Percentiles rank a stretch among this genome's conserved stretches.
These are phyloP conservation scores for Mycena vulgaris DNA, from an alignment of 768 basidiomycete genomes.

Conservation along the genomic window DNA sequence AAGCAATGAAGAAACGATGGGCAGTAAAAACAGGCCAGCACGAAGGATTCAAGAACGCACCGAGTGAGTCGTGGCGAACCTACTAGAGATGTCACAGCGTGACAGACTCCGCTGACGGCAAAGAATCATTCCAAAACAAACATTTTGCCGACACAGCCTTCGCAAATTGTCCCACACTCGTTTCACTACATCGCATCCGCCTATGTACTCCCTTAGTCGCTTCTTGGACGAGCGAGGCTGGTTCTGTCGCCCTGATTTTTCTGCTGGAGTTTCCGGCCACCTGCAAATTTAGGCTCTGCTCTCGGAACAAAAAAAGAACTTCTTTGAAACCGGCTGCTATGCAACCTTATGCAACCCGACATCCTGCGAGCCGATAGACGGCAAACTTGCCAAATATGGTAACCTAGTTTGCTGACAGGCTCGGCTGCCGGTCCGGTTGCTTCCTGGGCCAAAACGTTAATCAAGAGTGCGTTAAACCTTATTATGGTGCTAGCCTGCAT, in stretches of 20 bases:
- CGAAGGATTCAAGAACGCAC: conserved; percentile 9
- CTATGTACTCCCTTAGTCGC: too few species aligned
- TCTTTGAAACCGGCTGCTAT: too few species aligned
- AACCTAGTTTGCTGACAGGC: conserved; percentile 31
- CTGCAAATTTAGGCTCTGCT: too few species aligned
- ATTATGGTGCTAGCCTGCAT: not conserved
- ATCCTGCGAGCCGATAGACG: not conserved
- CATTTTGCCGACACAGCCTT: conserved; percentile 7
- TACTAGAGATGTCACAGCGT: conserved; percentile 33
- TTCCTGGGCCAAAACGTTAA: not conserved
- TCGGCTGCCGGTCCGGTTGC: conserved; percentile 26
- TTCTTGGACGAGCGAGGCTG: too few species aligned
- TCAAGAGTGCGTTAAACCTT: not conserved
- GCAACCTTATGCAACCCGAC: too few species aligned
- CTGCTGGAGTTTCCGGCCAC: not conserved
- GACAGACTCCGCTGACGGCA: conserved; percentile 21
- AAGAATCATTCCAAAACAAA: conserved; percentile 33
- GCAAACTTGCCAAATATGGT: conserved; percentile 26
- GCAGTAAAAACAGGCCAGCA: not conserved
- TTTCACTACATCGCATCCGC: not conserved
- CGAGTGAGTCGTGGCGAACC: conserved; percentile 36
- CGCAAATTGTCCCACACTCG: not conserved
- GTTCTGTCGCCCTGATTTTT: too few species aligned
- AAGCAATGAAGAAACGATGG: not conserved
- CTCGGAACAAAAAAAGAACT: not conserved